Evolutionary conservation across 1,139 yeast genomes (phyloP).

Genomic region (Barnettozyma hawaiiensis): DNA sequence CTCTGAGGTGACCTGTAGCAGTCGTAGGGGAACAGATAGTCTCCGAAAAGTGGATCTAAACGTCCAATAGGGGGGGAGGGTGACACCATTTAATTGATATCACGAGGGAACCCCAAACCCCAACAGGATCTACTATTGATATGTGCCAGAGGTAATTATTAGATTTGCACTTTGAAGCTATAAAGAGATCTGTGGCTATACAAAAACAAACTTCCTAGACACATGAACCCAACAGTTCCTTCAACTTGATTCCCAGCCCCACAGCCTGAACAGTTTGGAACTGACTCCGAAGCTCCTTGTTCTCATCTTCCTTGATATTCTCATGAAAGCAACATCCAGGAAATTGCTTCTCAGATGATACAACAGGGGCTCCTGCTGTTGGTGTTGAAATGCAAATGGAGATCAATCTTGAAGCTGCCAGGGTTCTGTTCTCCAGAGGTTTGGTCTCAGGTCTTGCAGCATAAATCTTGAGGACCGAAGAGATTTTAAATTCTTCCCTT

Average conservation of each 20-base stretch:
- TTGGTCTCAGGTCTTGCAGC: background rate
- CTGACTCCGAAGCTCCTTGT: background rate
- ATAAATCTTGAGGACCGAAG: conserved; percentile 1
- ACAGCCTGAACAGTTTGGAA: conserved; percentile 11
- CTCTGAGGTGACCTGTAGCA: no score
- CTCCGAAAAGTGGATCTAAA: no score
- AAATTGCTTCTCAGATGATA: background rate
- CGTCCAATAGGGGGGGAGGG: no score
- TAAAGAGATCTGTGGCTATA: background rate
- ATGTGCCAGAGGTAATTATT: background rate
- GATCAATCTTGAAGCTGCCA: conserved; percentile 1
- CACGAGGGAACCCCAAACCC: no score
- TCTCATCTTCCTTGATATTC: background rate
- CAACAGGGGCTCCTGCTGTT: background rate
- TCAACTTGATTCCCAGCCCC: conserved; percentile 11
- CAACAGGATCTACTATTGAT: no score
- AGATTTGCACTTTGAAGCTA: background rate
- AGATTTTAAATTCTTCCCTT: background rate
- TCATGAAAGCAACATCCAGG: conserved; percentile 8
- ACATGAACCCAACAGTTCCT: conserved; percentile 3
- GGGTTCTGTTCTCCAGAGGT: background rate
- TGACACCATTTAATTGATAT: no score
- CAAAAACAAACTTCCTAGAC: background rate
- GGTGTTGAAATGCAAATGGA: background rate
- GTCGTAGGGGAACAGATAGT: no score